Conservation (phyloP, 768 basidiomycete genomes). For the Boletus rufocinnamomeus region DNA sequence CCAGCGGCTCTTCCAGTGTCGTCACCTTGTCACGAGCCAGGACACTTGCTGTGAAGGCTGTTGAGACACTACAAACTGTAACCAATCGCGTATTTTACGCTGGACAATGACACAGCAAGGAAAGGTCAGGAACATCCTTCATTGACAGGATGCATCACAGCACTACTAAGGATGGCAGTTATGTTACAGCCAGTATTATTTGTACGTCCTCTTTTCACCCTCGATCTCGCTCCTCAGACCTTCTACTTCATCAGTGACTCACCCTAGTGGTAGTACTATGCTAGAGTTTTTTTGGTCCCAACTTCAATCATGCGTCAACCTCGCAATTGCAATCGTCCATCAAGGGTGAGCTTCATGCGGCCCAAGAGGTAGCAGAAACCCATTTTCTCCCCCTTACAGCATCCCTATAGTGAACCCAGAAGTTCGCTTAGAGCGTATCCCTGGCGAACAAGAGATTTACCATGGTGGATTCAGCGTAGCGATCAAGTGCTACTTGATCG, state of each 20-base stretch:
- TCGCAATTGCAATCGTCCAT: background rate
- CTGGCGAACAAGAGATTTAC: constrained; percentile 8
- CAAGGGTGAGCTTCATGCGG: constrained; percentile 2
- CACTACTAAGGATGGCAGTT: too few relatives aligned
- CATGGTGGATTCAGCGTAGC: constrained; percentile 13
- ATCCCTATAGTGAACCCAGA: background rate
- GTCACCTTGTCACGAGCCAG: background rate
- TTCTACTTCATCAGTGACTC: background rate
- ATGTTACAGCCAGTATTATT: too few relatives aligned
- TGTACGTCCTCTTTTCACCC: background rate
- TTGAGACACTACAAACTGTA: background rate
- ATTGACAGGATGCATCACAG: background rate
- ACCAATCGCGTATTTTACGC: background rate
- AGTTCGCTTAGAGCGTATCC: constrained; percentile 10
- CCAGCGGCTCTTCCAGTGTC: background rate
- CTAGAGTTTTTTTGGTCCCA: background rate
- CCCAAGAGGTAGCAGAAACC: background rate
- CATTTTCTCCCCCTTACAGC: background rate
- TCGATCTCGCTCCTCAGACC: background rate
- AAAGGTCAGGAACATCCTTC: background rate
- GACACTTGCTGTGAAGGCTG: constrained; percentile 6
- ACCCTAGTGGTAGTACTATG: background rate
- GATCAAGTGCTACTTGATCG: constrained; percentile 6
- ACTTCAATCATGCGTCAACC: background rate
- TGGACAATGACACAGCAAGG: background rate